Conservation (phyloP, 2,329 filamentous ascomycete genomes). For the Elsinoe perseae region DNA sequence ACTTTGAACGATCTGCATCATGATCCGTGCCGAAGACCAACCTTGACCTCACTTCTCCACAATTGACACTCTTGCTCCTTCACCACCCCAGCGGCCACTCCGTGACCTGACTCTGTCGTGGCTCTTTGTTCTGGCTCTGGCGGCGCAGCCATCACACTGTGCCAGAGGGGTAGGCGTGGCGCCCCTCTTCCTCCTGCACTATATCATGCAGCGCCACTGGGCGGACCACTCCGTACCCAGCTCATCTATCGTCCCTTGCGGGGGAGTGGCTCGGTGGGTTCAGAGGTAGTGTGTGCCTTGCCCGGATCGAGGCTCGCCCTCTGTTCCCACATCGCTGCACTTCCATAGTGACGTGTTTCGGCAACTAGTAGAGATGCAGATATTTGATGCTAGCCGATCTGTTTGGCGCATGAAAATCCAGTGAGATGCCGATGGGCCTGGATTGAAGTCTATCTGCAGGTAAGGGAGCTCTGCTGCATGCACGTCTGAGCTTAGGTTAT, state of each 20-base stretch:
- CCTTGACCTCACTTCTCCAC: conserved; percentile 10
- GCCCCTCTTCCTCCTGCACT: not conserved
- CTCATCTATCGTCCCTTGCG: not conserved
- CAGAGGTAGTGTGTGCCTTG: not conserved
- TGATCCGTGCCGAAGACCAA: conserved; percentile 6
- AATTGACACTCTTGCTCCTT: conserved; percentile 1
- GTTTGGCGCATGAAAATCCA: not conserved
- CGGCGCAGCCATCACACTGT: conserved; percentile 7
- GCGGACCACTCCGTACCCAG: not conserved
- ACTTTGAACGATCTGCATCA: conserved; percentile 1
- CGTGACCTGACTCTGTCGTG: not conserved
- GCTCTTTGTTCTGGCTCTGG: not conserved
- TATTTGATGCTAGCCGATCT: not conserved
- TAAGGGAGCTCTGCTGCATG: not conserved
- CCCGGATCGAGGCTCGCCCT: not conserved
- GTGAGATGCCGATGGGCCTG: conserved; percentile 1
- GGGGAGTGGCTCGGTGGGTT: not conserved
- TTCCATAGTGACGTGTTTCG: not conserved
- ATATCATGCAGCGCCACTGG: not conserved
- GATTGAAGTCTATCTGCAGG: not conserved
- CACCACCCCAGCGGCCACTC: conserved; percentile 3
- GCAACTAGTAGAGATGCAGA: not conserved
- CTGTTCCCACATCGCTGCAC: not conserved
- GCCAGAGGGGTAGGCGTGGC: not conserved
- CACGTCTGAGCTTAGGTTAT: not conserved